Conservation (phyloP, 202 grass and related monocot genomes). For the Zoysia matrella region DNA sequence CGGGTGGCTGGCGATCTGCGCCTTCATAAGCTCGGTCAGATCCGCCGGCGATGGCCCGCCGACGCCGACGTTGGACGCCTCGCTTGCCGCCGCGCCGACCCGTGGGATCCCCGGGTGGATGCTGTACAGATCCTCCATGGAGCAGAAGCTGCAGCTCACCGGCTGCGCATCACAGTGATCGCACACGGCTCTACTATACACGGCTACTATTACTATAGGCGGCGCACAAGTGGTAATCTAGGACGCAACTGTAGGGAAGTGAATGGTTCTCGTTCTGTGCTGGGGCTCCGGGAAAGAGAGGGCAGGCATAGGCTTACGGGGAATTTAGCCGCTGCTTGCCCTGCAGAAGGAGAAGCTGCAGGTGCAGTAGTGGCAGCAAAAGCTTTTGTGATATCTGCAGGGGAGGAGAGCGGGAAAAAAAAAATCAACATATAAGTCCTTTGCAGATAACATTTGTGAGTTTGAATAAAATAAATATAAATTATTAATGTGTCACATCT, state of each 20-base stretch:
- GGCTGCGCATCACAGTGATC: not conserved
- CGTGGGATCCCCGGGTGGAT: constrained; percentile 85
- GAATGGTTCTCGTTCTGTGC: constrained; percentile 31
- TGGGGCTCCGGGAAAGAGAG: constrained; percentile 26
- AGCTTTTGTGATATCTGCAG: constrained; percentile 46
- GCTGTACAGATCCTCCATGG: constrained; percentile 96
- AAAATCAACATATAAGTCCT: too few species aligned
- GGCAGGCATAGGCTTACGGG: constrained; percentile 33
- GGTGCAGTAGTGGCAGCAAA: constrained; percentile 25
- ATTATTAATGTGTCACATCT: too few species aligned
- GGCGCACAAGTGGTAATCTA: constrained; percentile 36
- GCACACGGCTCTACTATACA: constrained; percentile 8
- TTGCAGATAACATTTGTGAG: too few species aligned
- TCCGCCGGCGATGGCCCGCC: constrained; percentile 43
- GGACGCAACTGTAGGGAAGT: constrained; percentile 34
- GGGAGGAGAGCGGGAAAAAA: not conserved
- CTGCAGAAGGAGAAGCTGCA: constrained; percentile 56
- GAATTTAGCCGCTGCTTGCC: constrained; percentile 56
- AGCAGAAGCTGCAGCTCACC: constrained; percentile 18
- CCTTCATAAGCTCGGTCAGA: constrained; percentile 81
- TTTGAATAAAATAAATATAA: too few species aligned
- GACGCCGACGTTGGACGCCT: constrained; percentile 45
- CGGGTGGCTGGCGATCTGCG: constrained; percentile 90
- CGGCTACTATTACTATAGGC: constrained; percentile 1
- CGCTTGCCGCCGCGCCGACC: constrained; percentile 41